phyloP scores from a whole-genome alignment of 2,329 filamentous ascomycete genomes.

The Alternaria metachromatica region DNA sequence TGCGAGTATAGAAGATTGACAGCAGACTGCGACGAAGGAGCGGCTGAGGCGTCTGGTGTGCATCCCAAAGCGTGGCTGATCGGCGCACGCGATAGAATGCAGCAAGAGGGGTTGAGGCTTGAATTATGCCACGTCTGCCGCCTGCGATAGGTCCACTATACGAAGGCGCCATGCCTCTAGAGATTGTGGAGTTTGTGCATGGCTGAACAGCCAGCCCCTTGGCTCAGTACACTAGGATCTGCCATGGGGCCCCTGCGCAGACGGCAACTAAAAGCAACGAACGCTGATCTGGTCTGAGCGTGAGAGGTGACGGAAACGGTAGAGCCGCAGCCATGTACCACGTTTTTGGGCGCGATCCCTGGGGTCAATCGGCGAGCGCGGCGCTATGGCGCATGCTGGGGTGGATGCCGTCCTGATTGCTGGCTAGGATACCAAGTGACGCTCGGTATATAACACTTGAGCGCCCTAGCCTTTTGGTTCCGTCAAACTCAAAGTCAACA shows the following conservation, averaged over 20 bases:
- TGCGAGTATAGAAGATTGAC: background rate
- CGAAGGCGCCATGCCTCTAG: constrained; percentile 9
- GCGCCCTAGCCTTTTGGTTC: constrained; percentile 10
- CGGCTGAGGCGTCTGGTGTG: constrained; percentile 15
- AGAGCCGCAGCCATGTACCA: constrained; percentile 28
- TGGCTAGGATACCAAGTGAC: constrained; percentile 11
- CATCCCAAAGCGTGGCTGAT: constrained; percentile 9
- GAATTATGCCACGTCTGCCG: background rate
- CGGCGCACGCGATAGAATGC: constrained; percentile 18
- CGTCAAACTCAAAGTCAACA: constrained; percentile 3
- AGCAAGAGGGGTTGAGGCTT: constrained; percentile 8
- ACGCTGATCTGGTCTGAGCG: constrained; percentile 23
- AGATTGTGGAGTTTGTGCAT: constrained; percentile 14
- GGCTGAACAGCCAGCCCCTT: constrained; percentile 20
- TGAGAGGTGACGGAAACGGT: constrained; percentile 23
- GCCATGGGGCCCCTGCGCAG: constrained; percentile 26
- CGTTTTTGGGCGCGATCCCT: constrained; percentile 29
- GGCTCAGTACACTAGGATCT: constrained; percentile 23
- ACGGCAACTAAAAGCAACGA: constrained; percentile 25
- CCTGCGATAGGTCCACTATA: constrained; percentile 15
- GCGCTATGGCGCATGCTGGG: constrained; percentile 26
- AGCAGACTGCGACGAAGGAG: background rate
- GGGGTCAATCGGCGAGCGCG: constrained; percentile 21
- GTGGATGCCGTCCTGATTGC: constrained; percentile 17
- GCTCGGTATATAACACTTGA: constrained; percentile 15